Evolutionary conservation across 1,284 basidiomycete species (phyloP).

Genomic region (Albatrellus sp.): DNA sequence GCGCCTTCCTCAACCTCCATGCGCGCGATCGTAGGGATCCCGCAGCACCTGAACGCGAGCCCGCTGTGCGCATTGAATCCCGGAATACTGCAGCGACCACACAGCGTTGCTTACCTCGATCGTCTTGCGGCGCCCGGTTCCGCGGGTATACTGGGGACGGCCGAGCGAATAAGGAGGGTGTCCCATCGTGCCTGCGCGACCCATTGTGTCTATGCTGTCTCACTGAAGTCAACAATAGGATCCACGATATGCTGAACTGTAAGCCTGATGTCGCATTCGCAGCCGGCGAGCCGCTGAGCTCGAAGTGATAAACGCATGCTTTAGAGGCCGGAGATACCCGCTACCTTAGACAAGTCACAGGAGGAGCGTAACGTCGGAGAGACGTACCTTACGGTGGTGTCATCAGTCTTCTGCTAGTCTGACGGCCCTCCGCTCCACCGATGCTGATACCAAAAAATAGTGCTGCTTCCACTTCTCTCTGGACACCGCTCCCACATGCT

Average conservation of each 20-base stretch:
- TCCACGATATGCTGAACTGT: too few species aligned
- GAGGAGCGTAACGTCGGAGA: slow-evolving; percentile 17
- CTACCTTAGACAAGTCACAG: slow-evolving; percentile 39
- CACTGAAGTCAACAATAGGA: too few species aligned
- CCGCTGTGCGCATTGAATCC: slow-evolving; percentile 30
- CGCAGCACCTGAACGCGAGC: slow-evolving; percentile 41
- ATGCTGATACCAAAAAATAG: background rate
- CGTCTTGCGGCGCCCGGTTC: slow-evolving; percentile 49
- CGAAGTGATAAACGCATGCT: too few species aligned
- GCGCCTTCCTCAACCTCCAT: slow-evolving; percentile 14
- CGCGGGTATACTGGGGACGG: slow-evolving; percentile 31
- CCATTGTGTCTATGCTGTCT: background rate
- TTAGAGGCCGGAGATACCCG: background rate
- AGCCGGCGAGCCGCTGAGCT: too few species aligned
- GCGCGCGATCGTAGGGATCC: slow-evolving; percentile 29
- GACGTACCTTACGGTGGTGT: too few species aligned
- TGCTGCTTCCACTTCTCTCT: background rate
- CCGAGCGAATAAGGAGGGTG: slow-evolving; percentile 42
- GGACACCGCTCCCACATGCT: slow-evolving; percentile 19
- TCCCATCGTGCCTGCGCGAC: slow-evolving; percentile 24
- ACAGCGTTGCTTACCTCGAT: slow-evolving; percentile 39
- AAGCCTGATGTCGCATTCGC: too few species aligned
- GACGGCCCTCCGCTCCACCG: background rate
- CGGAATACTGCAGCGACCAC: too few species aligned
- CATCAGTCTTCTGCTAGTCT: too few species aligned